Percentiles rank a stretch among this genome's conserved stretches.
Evolutionary conservation across 1,284 basidiomycete genomes (phyloP).

Genomic region (Cutaneotrichosporon cavernicola): DNA sequence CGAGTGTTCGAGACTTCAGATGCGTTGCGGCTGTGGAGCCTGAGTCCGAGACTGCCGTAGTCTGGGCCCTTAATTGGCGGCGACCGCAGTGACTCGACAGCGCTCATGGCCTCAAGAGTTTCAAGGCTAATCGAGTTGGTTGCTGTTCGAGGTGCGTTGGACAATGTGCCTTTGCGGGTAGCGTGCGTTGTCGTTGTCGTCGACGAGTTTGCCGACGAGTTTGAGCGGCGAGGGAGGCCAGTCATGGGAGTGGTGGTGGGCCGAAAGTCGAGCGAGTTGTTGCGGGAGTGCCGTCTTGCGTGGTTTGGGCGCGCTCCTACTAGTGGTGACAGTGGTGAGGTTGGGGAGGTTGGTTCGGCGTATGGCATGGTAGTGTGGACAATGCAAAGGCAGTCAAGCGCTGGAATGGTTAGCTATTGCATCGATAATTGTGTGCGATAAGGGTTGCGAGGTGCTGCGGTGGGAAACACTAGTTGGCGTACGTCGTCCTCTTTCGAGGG

Average conservation of each 20-base stretch:
- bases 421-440: neutral
- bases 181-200: neutral
- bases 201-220: too few relatives aligned
- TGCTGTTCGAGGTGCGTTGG: conserved; percentile 1
- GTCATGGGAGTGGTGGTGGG: conserved; percentile 38
- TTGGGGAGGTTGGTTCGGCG: conserved; percentile 46
- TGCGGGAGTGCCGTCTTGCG: conserved; percentile 4
- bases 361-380: conserved; percentile 44
- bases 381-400: neutral
- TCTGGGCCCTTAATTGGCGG: neutral
- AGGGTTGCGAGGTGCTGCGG: neutral
- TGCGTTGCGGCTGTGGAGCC: neutral
- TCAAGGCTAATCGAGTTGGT: neutral
- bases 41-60: conserved; percentile 1
- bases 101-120: conserved; percentile 19
- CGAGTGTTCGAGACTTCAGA: neutral
- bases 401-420: neutral
- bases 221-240: conserved; percentile 44
- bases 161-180: conserved; percentile 1
- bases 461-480: neutral
- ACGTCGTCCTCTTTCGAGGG: neutral
- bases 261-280: conserved; percentile 5
- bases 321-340: conserved; percentile 15
- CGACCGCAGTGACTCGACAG: neutral
- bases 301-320: neutral